Percentiles rank a stretch among this genome's conserved stretches.
These are phyloP conservation scores for Plasmopara viticola DNA, from an alignment of 352 stramenopile genomes.

Conservation along the genomic window DNA sequence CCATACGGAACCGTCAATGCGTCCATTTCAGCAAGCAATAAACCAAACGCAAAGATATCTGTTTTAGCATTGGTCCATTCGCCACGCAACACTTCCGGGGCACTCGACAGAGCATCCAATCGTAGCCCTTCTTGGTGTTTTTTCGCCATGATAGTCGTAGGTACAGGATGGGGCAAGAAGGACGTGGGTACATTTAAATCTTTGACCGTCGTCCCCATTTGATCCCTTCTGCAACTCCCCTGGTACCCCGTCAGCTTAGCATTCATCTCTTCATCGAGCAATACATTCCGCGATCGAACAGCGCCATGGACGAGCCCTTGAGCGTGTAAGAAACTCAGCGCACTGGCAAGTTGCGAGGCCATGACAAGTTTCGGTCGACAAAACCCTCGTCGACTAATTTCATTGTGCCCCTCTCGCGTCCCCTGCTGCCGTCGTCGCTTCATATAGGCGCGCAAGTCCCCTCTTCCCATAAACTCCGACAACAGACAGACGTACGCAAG, in stretches of 20 bases:
- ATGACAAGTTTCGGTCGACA: constrained; percentile 39
- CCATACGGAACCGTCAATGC: constrained; percentile 19
- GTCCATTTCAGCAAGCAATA: constrained; percentile 53
- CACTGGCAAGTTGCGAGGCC: constrained; percentile 36
- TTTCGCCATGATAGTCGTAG: constrained; percentile 7
- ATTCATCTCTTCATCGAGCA: constrained; percentile 27
- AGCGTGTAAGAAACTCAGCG: constrained; percentile 45
- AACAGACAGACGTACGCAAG: constrained; percentile 41
- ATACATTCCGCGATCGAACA: constrained; percentile 26
- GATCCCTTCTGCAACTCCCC: constrained; percentile 8
- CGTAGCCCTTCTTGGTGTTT: constrained; percentile 13
- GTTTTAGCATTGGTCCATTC: constrained; percentile 34
- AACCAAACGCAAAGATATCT: constrained; percentile 52
- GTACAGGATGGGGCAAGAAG: neutral
- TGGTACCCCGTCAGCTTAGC: constrained; percentile 51
- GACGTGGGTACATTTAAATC: too few species aligned
- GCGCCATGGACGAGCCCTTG: constrained; percentile 32
- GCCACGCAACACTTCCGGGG: constrained; percentile 47
- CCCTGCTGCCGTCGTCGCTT: constrained; percentile 24
- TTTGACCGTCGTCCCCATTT: constrained; percentile 1
- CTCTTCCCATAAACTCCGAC: constrained; percentile 51
- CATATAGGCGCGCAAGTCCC: constrained; percentile 40
- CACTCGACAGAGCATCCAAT: constrained; percentile 23
- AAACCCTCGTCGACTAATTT: constrained; percentile 23
- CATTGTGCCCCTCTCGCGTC: constrained; percentile 4